Evolutionary conservation across 331 rosid species (phyloP).

Genomic region (Quercus lobata): DNA sequence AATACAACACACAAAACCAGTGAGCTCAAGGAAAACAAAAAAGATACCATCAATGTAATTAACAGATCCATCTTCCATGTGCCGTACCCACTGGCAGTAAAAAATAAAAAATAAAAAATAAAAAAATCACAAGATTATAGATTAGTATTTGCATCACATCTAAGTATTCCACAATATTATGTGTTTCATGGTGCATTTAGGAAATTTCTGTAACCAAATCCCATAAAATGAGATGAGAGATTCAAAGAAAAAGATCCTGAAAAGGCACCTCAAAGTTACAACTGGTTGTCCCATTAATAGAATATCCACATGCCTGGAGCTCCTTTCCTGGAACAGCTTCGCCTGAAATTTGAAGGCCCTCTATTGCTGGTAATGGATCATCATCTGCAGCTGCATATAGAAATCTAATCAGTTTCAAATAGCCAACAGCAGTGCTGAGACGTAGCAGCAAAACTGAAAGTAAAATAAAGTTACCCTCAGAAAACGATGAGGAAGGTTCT

Average conservation of each 20-base stretch:
- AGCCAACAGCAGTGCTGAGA: constrained; percentile 1
- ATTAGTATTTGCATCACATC: constrained; percentile 20
- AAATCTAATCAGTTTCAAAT: constrained; percentile 25
- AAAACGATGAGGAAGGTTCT: constrained; percentile 93
- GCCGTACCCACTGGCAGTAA: constrained; percentile 80
- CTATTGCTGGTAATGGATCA: constrained; percentile 90
- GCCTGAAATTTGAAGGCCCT: constrained; percentile 86
- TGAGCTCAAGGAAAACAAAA: constrained; percentile 7
- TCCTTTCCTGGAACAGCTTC: constrained; percentile 87
- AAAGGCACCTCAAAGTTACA: constrained; percentile 90
- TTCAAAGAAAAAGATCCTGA: constrained; percentile 9
- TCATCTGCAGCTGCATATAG: constrained; percentile 72
- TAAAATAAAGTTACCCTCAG: constrained; percentile 50
- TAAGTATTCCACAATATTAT: constrained; percentile 2
- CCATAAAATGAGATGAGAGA: constrained; percentile 7
- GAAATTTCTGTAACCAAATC: constrained; percentile 4
- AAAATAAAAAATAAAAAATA: background rate
- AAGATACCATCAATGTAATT: constrained; percentile 79
- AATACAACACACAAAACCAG: constrained; percentile 8
- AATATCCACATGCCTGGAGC: constrained; percentile 82
- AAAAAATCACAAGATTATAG: constrained; percentile 14
- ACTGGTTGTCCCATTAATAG: constrained; percentile 83
- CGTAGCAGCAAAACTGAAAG: constrained; percentile 14
- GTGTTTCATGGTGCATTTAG: background rate
- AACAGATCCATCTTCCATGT: constrained; percentile 88